Evolutionary conservation across 108 stramenopile species (phyloP), one percentile per base, ranked within the genome.

Genomic region (Nitzschia inconspicua): DNA sequence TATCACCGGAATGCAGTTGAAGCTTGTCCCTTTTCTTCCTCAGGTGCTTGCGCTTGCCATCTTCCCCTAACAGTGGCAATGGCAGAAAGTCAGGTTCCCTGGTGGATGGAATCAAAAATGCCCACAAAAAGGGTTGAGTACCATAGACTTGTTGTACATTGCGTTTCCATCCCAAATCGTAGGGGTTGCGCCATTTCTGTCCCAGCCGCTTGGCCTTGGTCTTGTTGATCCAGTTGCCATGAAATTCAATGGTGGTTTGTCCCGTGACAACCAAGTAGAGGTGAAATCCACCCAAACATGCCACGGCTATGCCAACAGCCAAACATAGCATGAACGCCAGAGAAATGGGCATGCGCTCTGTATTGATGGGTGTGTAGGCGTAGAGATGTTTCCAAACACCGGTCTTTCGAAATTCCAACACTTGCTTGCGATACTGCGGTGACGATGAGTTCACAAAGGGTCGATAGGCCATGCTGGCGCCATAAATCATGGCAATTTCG

Each of bases 191-290:
- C 73, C 73, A 91, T 18, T 68, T 66, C 7, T 60, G 31, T 2
- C 72, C 64, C 5, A 61, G 26, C 25, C 57, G 34, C n/a, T 60
- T 65, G 14, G 75, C 77, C 31, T 60, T 70, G 43, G 76, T 46
- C 43, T 68, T 61, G 30, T 82, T 77, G 9, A 60, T 40, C 27
- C 68, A 80, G 59, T 91, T 94, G 14, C 78, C 89, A 70, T 95
- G 91, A 54, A 95, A 95, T 72, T 95, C 94, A 63, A 95, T 95
- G 11, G 94, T 95, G 8, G 94, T 85, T 63, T 92, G 91, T 23
- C 80, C 89, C 60, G 77, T 84, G 32, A 84, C 48, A 1, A 72
- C 47, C 37, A 95, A 63, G 50, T 90, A 92, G 24, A 85, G 32
- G 72, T 95, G 94, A 68, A 92, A 95, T n/a, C 73, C 75, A 27